Evolutionary conservation across 192 early-diverging fungal species (phyloP).

Genomic region (Backusella parvicylindrica): DNA sequence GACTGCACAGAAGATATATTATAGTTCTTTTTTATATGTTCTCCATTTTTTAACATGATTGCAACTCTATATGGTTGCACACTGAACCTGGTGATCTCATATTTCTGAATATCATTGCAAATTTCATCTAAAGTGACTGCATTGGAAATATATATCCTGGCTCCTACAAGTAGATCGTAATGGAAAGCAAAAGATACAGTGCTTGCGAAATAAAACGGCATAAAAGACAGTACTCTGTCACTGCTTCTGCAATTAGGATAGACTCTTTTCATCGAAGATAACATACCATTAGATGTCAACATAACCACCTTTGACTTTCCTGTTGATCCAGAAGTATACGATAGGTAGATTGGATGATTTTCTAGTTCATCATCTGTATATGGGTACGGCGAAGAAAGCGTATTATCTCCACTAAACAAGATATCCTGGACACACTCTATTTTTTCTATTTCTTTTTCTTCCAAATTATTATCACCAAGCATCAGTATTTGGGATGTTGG

Average conservation of each 20-base stretch:
- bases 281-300: not conserved
- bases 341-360: not conserved
- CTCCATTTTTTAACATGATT: not conserved
- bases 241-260: not conserved
- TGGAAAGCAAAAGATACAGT: not conserved
- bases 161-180: not conserved
- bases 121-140: slow-evolving; percentile 7
- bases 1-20: not conserved
- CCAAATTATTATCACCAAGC: not conserved
- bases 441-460: not conserved
- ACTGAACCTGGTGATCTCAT: not conserved
- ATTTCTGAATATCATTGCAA: not conserved
- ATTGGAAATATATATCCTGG: slow-evolving; percentile 1
- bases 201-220: too few relatives aligned
- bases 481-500: not conserved
- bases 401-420: not conserved
- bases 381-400: not conserved
- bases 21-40: not conserved
- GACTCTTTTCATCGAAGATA: not conserved
- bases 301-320: not conserved
- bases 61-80: not conserved
- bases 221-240: not conserved
- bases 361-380: not conserved
- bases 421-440: not conserved
- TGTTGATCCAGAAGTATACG: not conserved